Evolutionary conservation across 192 early-diverging fungal genomes (phyloP).

Genomic region (Coemansia sp.): DNA sequence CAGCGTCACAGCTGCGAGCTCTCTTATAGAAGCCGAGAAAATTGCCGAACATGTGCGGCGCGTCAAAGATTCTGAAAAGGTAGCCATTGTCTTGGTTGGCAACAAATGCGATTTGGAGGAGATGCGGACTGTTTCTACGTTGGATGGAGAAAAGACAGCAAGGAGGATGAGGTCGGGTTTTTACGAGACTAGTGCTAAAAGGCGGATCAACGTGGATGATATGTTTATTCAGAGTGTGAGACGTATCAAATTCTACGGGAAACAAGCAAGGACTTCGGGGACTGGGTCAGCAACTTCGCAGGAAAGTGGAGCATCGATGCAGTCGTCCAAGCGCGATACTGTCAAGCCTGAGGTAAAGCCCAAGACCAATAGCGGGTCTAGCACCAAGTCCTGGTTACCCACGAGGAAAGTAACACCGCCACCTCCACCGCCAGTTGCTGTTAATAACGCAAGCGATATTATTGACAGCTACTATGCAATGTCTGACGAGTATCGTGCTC

Average conservation of each 20-base stretch:
- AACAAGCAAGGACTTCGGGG: conserved; percentile 4
- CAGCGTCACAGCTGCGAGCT: conserved; percentile 58
- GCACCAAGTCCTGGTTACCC: conserved; percentile 41
- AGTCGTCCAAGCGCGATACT: conserved; percentile 4
- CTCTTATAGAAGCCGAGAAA: conserved; percentile 69
- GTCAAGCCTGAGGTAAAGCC: conserved; percentile 6
- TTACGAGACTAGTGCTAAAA: conserved; percentile 85
- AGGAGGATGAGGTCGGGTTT: conserved; percentile 72
- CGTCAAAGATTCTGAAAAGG: conserved; percentile 75
- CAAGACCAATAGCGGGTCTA: conserved; percentile 11
- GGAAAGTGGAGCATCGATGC: background rate
- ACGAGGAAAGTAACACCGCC: conserved; percentile 19
- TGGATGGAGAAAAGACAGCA: conserved; percentile 66
- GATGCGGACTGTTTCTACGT: conserved; percentile 60
- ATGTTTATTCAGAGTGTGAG: conserved; percentile 91
- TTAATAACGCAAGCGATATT: background rate
- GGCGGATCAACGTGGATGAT: conserved; percentile 87
- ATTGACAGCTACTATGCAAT: conserved; percentile 4
- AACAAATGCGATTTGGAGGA: conserved; percentile 90
- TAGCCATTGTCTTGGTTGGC: conserved; percentile 80
- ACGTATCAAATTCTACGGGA: conserved; percentile 63
- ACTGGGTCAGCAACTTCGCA: background rate
- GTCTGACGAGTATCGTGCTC: background rate
- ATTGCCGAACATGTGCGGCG: conserved; percentile 75
- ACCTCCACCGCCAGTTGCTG: background rate